A percentile compares a stretch with the other conserved stretches of the same genome.
phyloP scores from a whole-genome alignment of 257 asterid species.

The Cordia subcordata region DNA sequence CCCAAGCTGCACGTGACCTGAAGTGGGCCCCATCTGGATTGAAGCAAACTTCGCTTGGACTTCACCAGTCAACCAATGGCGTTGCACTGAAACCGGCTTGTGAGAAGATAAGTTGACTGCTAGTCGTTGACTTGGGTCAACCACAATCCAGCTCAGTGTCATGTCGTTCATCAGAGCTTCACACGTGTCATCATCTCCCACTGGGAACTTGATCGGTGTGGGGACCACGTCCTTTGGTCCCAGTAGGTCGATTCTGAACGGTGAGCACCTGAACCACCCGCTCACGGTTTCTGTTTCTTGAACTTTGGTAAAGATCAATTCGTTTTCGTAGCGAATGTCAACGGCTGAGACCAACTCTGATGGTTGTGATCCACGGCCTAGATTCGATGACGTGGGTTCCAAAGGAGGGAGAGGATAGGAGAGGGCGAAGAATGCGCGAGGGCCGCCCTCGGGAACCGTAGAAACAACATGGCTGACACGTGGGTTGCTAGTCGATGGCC shows the following conservation, averaged over 20 bases:
- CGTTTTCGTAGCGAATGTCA: conserved; percentile 43
- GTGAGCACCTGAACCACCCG: conserved; percentile 86
- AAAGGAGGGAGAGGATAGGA: conserved; percentile 36
- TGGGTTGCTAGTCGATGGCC: conserved; percentile 72
- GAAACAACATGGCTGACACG: conserved; percentile 42
- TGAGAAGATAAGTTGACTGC: conserved; percentile 70
- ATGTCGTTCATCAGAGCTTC: conserved; percentile 25
- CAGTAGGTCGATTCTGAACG: conserved; percentile 69
- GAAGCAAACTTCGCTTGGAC: conserved; percentile 58
- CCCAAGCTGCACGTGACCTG: conserved; percentile 49
- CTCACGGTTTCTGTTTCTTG: conserved; percentile 56
- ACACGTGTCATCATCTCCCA: conserved; percentile 34
- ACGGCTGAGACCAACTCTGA: conserved; percentile 75
- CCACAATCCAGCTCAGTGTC: conserved; percentile 70
- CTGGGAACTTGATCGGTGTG: conserved; percentile 43
- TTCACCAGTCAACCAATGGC: conserved; percentile 91
- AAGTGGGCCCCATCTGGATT: conserved; percentile 14
- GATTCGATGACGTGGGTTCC: conserved; percentile 6
- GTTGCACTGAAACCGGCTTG: conserved; percentile 51
- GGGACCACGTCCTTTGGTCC: conserved; percentile 71
- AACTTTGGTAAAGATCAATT: conserved; percentile 36
- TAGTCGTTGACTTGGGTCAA: conserved; percentile 44
- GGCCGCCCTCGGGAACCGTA: conserved; percentile 49
- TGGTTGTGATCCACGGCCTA: conserved; percentile 9
- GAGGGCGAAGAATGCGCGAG: conserved; percentile 60